Base-by-base conservation (phyloP, 306 rosid species). In the Sophora flavescens region DNA sequence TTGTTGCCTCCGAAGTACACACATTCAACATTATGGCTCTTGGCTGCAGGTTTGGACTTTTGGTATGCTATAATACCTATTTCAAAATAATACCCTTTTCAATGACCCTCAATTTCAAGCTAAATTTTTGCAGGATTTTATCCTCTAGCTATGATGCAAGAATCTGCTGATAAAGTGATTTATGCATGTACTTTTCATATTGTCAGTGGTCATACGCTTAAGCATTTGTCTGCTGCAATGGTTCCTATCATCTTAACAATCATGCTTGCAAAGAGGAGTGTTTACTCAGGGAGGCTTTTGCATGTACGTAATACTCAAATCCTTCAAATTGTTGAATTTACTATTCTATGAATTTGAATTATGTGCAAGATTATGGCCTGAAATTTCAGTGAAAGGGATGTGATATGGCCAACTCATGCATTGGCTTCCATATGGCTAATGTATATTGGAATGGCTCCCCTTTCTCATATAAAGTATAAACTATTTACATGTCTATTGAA, bases 141-240 rank as follows among this genome's bases (percentile, higher is more conserved):
- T 83, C 90, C 85, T 63, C 85, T 94, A 72, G 98, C 97, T 14
- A 89, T 87, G 86, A 84, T 90, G 77, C 96, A 90, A 92, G 98
- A 94, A 74, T 82, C 91, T 76, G 17, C 78, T 0, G 98, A 94
- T 78, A 84, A 82, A 73, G 75, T 65, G 57, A 89, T 94, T 78
- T 94, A 90, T 47, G 14, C 17, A 33, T 84, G 87, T 87, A 89
- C 97, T 9, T 57, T 76, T 85, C 93, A 89, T 77, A 80, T 79
- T 60, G 93, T 94, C 53, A 94, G 97, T 63, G 98, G 97, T 81
- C 98, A 92, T 84, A 90, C 98, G 8, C 95, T 92, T 41, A 92
- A 91, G 93, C 98, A 92, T 78, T 82, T 94, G 72, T 82, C 91
- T 76, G 95, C 97, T 30, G 93, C 95, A 33, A 82, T 94, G 95